phyloP scores from a whole-genome alignment of 1,284 basidiomycete genomes.

The Sporisorium scitamineum region DNA sequence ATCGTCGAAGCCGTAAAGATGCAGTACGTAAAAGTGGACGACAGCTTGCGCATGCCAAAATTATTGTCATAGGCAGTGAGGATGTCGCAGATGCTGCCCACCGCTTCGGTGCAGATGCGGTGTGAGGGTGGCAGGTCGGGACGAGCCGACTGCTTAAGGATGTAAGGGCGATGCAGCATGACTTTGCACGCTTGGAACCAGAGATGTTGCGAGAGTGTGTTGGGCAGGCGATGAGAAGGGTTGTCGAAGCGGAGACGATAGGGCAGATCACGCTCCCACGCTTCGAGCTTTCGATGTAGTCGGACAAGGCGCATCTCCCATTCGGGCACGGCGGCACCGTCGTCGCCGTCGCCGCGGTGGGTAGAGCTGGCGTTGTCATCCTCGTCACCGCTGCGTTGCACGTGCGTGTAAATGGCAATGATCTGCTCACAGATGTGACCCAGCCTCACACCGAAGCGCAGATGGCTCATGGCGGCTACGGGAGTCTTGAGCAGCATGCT shows the following conservation, averaged over 20 bases:
- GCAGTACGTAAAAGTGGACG: conserved; percentile 53
- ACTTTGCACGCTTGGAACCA: conserved; percentile 53
- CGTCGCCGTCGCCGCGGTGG: background rate
- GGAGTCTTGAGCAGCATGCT: conserved; percentile 45
- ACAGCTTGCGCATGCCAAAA: conserved; percentile 53
- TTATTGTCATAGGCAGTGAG: conserved; percentile 49
- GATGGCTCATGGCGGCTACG: conserved; percentile 40
- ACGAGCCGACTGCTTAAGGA: conserved; percentile 49
- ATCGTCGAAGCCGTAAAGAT: conserved; percentile 60
- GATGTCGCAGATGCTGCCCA: conserved; percentile 47
- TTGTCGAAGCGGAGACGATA: conserved; percentile 41
- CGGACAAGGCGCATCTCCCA: conserved; percentile 36
- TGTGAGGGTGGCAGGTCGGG: conserved; percentile 50
- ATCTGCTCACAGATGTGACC: conserved; percentile 48
- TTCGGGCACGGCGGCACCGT: conserved; percentile 13
- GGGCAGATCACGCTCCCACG: conserved; percentile 35
- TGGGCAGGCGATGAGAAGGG: conserved; percentile 43
- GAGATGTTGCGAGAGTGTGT: conserved; percentile 37
- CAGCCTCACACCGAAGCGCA: conserved; percentile 35
- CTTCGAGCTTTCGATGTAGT: conserved; percentile 32
- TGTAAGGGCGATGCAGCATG: conserved; percentile 56
- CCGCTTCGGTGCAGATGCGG: conserved; percentile 54
- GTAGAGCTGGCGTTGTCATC: conserved; percentile 2
- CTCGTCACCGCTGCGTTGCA: conserved; percentile 23
- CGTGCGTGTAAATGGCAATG: conserved; percentile 54